A percentile compares a stretch with the other conserved stretches of the same genome.
These are phyloP conservation scores for Rhynchosporium agropyri DNA, from an alignment of 2,329 filamentous ascomycete species.

Conservation along the genomic window DNA sequence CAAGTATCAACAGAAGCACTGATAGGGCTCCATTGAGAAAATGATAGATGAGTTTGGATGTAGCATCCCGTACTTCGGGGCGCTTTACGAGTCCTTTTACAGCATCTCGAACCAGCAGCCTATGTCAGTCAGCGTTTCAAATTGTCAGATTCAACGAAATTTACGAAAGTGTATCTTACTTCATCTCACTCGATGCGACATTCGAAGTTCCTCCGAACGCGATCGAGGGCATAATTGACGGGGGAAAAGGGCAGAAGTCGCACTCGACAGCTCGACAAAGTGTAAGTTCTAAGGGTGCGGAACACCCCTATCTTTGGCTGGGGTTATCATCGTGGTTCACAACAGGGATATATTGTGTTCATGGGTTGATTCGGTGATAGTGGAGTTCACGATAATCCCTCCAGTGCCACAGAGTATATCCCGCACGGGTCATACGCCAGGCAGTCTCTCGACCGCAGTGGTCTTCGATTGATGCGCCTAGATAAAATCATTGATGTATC, in stretches of 20 bases:
- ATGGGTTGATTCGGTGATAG: constrained; percentile 17
- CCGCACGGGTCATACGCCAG: constrained; percentile 9
- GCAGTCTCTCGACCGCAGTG: not conserved
- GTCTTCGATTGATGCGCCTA: not conserved
- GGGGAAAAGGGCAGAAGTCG: constrained; percentile 2
- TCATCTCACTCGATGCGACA: constrained; percentile 17
- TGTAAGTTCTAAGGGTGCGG: constrained; percentile 4
- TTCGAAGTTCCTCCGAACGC: constrained; percentile 11
- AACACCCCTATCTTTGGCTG: constrained; percentile 21
- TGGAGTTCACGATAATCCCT: constrained; percentile 18
- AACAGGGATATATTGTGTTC: not conserved
- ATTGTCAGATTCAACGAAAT: not conserved
- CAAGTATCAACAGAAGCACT: constrained; percentile 55
- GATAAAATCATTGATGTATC: not conserved
- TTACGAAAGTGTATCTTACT: constrained; percentile 8
- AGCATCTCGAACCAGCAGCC: constrained; percentile 21
- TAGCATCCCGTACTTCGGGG: constrained; percentile 17
- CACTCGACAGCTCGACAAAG: constrained; percentile 12
- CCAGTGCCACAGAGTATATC: constrained; percentile 1
- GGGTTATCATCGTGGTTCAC: constrained; percentile 1
- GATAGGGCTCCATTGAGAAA: constrained; percentile 25
- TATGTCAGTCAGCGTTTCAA: constrained; percentile 7
- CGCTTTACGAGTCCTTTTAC: constrained; percentile 15
- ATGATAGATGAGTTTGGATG: constrained; percentile 19
- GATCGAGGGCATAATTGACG: constrained; percentile 13